phyloP scores from a whole-genome alignment of 768 basidiomycete species.

The Clavulina sp. region DNA sequence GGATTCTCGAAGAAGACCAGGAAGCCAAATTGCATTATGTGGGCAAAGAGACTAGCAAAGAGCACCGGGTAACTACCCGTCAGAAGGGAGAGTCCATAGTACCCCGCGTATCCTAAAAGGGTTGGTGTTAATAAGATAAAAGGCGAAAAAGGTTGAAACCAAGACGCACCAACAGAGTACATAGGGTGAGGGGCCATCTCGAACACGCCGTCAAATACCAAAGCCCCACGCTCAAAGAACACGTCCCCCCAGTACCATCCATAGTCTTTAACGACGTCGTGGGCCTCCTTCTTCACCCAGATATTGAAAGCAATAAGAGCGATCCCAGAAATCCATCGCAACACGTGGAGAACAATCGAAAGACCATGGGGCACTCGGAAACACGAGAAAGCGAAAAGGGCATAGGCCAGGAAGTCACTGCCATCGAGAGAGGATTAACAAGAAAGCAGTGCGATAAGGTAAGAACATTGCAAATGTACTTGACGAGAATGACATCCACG shows the following conservation, averaged over 20 bases:
- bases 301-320: slow-evolving; percentile 84
- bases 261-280: slow-evolving; percentile 93
- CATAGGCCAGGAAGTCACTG: slow-evolving; percentile 89
- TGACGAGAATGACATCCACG: slow-evolving; percentile 93
- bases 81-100: slow-evolving; percentile 88
- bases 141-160: not conserved
- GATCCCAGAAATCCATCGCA: slow-evolving; percentile 84
- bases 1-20: slow-evolving; percentile 93
- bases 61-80: slow-evolving; percentile 78
- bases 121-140: not conserved
- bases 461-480: slow-evolving; percentile 31
- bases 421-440: not conserved
- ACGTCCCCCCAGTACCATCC: slow-evolving; percentile 97
- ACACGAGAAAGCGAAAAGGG: slow-evolving; percentile 87
- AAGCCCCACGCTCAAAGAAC: slow-evolving; percentile 80
- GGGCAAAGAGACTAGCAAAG: slow-evolving; percentile 84
- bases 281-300: slow-evolving; percentile 97
- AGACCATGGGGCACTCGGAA: slow-evolving; percentile 72
- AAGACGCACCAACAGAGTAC: slow-evolving; percentile 67
- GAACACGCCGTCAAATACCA: slow-evolving; percentile 96
- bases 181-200: slow-evolving; percentile 88
- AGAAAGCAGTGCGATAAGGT: not conserved
- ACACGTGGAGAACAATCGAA: slow-evolving; percentile 51
- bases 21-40: slow-evolving; percentile 94
- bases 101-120: slow-evolving; percentile 71